Evolutionary conservation across 2,329 filamentous ascomycete genomes (phyloP).

Genomic region (Penicillium thymicola): DNA sequence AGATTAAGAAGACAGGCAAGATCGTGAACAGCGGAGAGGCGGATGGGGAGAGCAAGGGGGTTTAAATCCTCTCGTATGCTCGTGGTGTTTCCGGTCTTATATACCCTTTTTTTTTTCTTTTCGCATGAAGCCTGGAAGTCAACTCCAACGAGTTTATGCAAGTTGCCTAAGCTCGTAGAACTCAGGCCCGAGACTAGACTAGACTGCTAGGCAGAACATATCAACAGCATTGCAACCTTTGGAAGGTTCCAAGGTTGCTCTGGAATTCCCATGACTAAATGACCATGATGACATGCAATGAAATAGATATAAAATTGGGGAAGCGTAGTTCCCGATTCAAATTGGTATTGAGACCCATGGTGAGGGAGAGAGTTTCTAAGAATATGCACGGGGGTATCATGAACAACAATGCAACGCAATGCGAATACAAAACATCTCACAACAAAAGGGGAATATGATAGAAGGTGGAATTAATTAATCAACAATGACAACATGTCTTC

Average conservation of each 20-base stretch:
- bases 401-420: conserved; percentile 9
- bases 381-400: conserved; percentile 26
- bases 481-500: conserved; percentile 27
- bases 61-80: conserved; percentile 24
- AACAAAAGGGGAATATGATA: background rate
- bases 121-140: background rate
- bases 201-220: background rate
- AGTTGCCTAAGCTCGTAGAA: background rate
- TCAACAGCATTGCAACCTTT: background rate
- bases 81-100: background rate
- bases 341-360: conserved; percentile 1
- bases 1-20: conserved; percentile 95
- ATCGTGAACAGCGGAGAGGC: conserved; percentile 66
- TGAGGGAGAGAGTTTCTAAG: conserved; percentile 11
- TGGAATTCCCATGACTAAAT: background rate
- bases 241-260: background rate
- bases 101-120: background rate
- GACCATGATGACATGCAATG: background rate
- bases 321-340: background rate
- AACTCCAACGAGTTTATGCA: background rate
- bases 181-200: background rate
- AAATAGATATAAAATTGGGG: background rate
- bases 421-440: conserved; percentile 3
- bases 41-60: conserved; percentile 39
- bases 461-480: conserved; percentile 20